Conservation (phyloP, 352 stramenopile genomes). For the Globisporangium nunn region DNA sequence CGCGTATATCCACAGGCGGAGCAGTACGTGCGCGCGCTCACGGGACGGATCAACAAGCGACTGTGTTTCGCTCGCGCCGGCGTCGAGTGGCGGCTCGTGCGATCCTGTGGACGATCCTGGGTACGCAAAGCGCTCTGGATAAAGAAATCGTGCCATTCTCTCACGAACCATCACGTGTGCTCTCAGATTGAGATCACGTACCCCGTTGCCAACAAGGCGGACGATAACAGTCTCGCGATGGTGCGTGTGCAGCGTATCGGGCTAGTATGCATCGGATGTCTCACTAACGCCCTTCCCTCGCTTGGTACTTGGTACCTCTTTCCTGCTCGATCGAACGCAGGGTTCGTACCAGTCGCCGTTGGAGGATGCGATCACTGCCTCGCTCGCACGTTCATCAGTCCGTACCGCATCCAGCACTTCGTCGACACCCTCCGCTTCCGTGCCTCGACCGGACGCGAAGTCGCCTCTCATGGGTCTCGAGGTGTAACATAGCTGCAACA, state of each 20-base stretch:
- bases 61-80: slow-evolving; percentile 46
- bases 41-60: slow-evolving; percentile 51
- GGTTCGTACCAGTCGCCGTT: slow-evolving; percentile 6
- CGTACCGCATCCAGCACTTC: background rate
- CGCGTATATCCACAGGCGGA: slow-evolving; percentile 30
- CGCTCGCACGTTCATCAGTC: background rate
- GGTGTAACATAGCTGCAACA: background rate
- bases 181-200: slow-evolving; percentile 59
- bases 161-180: background rate
- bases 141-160: background rate
- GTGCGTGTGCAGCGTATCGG: background rate
- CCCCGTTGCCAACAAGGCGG: slow-evolving; percentile 21
- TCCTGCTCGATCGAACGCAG: background rate
- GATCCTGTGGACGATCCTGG: slow-evolving; percentile 54
- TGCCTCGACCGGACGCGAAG: slow-evolving; percentile 5
- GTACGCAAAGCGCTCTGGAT: slow-evolving; percentile 11
- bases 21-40: slow-evolving; percentile 57
- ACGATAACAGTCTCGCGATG: background rate
- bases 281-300: no score
- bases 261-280: background rate
- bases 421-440: background rate
- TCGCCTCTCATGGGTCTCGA: slow-evolving; percentile 4
- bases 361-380: slow-evolving; percentile 1
- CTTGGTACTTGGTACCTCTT: background rate
- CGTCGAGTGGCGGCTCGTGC: slow-evolving; percentile 54